Conservation (phyloP, 2,329 filamentous ascomycete species). For the Botrytis medusae region DNA sequence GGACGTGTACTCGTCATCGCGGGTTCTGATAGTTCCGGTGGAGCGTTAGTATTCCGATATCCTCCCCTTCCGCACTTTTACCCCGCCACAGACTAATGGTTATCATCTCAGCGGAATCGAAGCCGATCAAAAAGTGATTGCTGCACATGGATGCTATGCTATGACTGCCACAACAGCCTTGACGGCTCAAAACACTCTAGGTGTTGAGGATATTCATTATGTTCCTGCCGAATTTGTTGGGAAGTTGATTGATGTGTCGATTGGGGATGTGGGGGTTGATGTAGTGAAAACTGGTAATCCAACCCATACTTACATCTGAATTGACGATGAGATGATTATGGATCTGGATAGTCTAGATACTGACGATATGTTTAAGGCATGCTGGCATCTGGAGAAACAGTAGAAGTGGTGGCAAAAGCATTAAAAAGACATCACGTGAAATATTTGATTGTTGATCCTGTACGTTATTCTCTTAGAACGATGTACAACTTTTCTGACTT, state of each 20-base stretch:
- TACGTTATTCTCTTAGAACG: constrained; percentile 43
- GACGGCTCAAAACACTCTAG: constrained; percentile 92
- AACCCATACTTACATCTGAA: constrained; percentile 29
- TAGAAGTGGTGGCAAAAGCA: constrained; percentile 65
- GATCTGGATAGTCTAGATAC: neutral
- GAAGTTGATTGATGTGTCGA: constrained; percentile 81
- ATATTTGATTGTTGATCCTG: constrained; percentile 71
- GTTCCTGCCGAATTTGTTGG: constrained; percentile 75
- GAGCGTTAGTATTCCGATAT: constrained; percentile 57
- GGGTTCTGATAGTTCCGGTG: constrained; percentile 73
- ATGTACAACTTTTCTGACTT: constrained; percentile 22
- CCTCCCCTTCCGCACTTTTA: constrained; percentile 23
- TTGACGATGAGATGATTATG: neutral
- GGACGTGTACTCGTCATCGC: constrained; percentile 66
- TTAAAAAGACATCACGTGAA: constrained; percentile 58
- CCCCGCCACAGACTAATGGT: constrained; percentile 23
- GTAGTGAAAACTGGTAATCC: constrained; percentile 84
- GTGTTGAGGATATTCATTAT: constrained; percentile 77
- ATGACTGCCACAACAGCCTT: constrained; percentile 94
- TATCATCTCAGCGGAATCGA: constrained; percentile 71
- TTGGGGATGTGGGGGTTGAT: constrained; percentile 82
- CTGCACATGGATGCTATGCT: constrained; percentile 89
- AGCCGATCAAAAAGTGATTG: constrained; percentile 92
- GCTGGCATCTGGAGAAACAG: constrained; percentile 72
- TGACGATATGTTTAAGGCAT: constrained; percentile 58